Percentiles rank a stretch among this genome's conserved stretches.
These are phyloP conservation scores for Colletotrichum tanaceti DNA, from an alignment of 2,329 filamentous ascomycete genomes.

Conservation along the genomic window DNA sequence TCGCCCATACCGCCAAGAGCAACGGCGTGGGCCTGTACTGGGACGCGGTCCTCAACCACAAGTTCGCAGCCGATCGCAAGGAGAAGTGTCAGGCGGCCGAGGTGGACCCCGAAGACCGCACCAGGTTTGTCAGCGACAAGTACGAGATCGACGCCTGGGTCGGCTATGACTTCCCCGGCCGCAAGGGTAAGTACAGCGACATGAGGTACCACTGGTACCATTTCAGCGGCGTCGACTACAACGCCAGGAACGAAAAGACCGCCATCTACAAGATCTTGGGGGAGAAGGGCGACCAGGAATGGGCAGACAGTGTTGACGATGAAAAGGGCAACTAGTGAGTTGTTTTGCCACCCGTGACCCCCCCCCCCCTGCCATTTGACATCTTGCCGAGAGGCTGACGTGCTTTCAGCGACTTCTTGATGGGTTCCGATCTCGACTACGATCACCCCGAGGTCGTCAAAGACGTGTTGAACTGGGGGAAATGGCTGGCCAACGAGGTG, in stretches of 20 bases:
- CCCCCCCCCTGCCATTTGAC: conserved; percentile 74
- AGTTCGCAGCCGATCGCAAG: conserved; percentile 75
- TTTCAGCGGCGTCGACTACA: conserved; percentile 77
- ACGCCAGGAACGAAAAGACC: conserved; percentile 67
- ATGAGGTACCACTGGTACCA: conserved; percentile 78
- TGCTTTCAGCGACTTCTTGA: conserved; percentile 73
- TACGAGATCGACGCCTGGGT: conserved; percentile 78
- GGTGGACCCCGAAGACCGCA: conserved; percentile 71
- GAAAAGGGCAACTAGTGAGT: conserved; percentile 72
- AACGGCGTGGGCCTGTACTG: conserved; percentile 72
- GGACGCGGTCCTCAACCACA: conserved; percentile 81
- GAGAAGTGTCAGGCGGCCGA: conserved; percentile 73
- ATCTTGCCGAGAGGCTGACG: conserved; percentile 59
- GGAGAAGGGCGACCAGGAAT: conserved; percentile 66
- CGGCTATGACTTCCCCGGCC: conserved; percentile 74
- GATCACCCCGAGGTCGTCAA: conserved; percentile 69
- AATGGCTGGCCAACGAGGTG: conserved; percentile 72
- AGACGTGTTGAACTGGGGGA: conserved; percentile 75
- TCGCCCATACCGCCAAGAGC: conserved; percentile 65
- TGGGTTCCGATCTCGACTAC: conserved; percentile 79
- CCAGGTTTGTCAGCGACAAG: conserved; percentile 64
- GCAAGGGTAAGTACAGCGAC: conserved; percentile 70
- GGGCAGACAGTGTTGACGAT: conserved; percentile 68
- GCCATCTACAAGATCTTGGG: conserved; percentile 76
- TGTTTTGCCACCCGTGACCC: conserved; percentile 51